phyloP scores from a whole-genome alignment of 441 rosid genomes.

The Arabidopsis hybrid region DNA sequence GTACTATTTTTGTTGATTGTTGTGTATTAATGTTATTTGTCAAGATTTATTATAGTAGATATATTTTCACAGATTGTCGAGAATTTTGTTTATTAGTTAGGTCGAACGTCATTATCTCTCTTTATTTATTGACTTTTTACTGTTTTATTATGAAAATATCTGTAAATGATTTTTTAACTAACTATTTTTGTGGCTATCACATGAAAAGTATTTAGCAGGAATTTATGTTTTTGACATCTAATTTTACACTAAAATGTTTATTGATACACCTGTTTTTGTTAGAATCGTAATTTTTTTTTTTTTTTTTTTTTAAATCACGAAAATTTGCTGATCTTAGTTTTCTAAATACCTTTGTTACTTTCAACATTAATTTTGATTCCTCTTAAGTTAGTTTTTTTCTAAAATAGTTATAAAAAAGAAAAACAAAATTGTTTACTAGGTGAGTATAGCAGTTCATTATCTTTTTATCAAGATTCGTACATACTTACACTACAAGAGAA shows the following conservation, averaged over 20 bases:
- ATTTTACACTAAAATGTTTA: background rate
- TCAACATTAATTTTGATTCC: too few species aligned
- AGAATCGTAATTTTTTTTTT: too few species aligned
- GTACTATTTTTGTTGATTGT: conserved; percentile 11
- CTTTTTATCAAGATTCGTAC: too few species aligned
- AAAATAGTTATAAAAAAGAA: too few species aligned
- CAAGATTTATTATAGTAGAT: background rate
- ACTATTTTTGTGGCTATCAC: background rate
- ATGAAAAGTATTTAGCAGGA: background rate
- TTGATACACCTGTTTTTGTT: background rate
- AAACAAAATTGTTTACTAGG: too few species aligned
- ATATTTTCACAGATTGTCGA: conserved; percentile 8
- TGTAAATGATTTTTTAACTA: background rate
- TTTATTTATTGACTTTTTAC: conserved; percentile 19
- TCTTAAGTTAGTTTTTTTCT: too few species aligned
- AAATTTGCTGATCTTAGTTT: too few species aligned
- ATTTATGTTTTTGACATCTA: background rate
- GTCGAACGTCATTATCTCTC: conserved; percentile 24
- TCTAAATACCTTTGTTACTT: too few species aligned
- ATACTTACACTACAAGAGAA: too few species aligned
- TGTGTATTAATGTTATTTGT: conserved; percentile 22
- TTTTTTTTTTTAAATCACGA: too few species aligned
- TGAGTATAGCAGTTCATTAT: too few species aligned
- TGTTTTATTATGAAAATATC: background rate
- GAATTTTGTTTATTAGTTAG: conserved; percentile 22